Base-by-base conservation (phyloP, 345 rosid species). In the Psidium friedrichsthalianum region DNA sequence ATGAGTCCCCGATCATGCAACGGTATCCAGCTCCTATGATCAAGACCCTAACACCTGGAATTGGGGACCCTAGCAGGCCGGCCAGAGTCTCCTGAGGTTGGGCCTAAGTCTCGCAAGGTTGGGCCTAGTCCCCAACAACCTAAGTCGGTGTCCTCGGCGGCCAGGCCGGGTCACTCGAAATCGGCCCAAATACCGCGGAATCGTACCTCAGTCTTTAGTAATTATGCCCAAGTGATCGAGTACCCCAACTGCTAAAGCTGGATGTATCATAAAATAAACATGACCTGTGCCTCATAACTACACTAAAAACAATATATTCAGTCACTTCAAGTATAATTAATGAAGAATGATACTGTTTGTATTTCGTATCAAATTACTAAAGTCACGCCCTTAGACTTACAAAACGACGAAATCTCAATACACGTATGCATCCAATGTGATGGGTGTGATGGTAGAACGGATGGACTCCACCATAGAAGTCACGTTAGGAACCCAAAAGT, bases 121-220 rank as follows among this genome's bases (percentile, higher is more conserved):
- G 32, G 64, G 64, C 64, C 64, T 5, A 5, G 64, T 58, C 64
- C 64, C 64, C 2, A 3, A 58, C 16, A 2, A 2, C 64, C 64
- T 11, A 11, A 0, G 0, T n/a, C 32, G 3, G 5, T 32, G 64
- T 25, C 64, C 64, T n/a, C 1, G 1, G 13, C 0, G 0, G 6
- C 15, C 7, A 5, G 4, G 74, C 20, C 0, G 10, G 29, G 40
- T 27, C 74, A 27, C 40, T 59, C 0, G 9, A 59, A 27, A 58
- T 36, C 0, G 0, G 20, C 36, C 36, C 20, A 0, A 59, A 59
- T 36, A 59, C 74, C 74, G 27, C 36, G 36, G 6, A 27, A 59
- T 59, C 0, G 36, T 59, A 59, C 0, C 0, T n/a, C 6, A 11
- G 32, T 24, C 59, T 56, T 21, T 56, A 27, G 29, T 16, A 0